phyloP scores from a whole-genome alignment of 2,329 filamentous ascomycete genomes.

The Trichophyton simii region DNA sequence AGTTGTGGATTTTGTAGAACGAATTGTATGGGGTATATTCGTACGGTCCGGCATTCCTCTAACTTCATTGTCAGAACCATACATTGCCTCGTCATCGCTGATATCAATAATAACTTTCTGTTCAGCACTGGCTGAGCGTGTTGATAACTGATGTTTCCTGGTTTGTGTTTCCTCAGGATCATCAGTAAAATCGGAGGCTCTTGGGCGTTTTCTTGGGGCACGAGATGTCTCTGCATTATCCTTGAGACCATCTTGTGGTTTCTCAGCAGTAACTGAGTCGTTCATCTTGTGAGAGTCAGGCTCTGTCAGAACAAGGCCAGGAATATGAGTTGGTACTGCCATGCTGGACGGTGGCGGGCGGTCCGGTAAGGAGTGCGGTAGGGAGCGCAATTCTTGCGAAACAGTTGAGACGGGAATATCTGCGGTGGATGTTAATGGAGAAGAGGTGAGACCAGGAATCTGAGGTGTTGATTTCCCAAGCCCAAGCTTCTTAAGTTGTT shows the following conservation, averaged over 20 bases:
- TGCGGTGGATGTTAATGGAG: conserved; percentile 11
- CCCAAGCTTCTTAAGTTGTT: conserved; percentile 51
- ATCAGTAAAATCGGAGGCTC: conserved; percentile 56
- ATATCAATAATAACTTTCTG: conserved; percentile 68
- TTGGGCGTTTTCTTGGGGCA: conserved; percentile 43
- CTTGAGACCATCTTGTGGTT: background rate
- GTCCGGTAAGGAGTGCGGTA: conserved; percentile 27
- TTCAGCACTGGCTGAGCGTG: conserved; percentile 31
- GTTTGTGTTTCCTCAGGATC: conserved; percentile 34
- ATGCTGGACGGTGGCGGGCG: conserved; percentile 24
- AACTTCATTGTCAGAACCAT: conserved; percentile 10
- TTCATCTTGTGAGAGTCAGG: conserved; percentile 2
- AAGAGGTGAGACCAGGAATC: conserved; percentile 7
- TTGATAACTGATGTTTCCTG: conserved; percentile 53
- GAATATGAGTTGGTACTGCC: conserved; percentile 31
- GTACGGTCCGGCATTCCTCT: background rate
- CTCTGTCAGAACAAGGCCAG: conserved; percentile 41
- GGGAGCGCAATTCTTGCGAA: background rate
- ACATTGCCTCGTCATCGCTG: conserved; percentile 53
- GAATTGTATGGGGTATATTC: conserved; percentile 22
- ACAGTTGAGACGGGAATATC: background rate
- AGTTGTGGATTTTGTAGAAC: conserved; percentile 5
- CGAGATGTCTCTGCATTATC: conserved; percentile 6
- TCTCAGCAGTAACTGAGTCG: background rate
- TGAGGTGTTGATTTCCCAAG: conserved; percentile 24